Evolutionary conservation across 345 rosid species (phyloP).

Genomic region (Moringa oleifera): DNA sequence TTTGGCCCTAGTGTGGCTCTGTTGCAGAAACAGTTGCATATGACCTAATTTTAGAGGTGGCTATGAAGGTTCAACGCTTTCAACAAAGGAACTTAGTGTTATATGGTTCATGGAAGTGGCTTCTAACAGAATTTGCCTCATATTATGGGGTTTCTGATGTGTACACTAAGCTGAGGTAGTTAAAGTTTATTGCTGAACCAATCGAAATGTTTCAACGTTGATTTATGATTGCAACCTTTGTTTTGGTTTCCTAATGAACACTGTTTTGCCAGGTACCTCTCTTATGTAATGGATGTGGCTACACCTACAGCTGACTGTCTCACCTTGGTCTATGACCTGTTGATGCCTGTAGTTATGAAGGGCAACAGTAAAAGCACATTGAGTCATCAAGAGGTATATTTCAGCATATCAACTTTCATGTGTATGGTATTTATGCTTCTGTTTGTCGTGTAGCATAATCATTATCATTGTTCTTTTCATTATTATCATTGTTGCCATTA

Average conservation of each 20-base stretch:
- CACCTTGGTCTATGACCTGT: conserved; percentile 70
- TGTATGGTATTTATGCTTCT: background rate
- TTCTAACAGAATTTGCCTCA: conserved; percentile 81
- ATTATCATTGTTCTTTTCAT: background rate
- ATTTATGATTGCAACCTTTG: background rate
- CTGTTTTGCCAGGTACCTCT: conserved; percentile 67
- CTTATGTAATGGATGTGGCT: conserved; percentile 96
- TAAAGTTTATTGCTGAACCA: background rate
- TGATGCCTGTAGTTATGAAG: conserved; percentile 84
- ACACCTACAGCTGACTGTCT: conserved; percentile 98
- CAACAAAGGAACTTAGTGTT: conserved; percentile 83
- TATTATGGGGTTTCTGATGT: conserved; percentile 92
- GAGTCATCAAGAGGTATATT: conserved; percentile 96
- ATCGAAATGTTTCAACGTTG: conserved; percentile 5
- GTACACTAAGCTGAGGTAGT: conserved; percentile 85
- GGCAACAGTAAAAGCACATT: conserved; percentile 69
- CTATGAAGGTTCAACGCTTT: conserved; percentile 82
- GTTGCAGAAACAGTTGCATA: conserved; percentile 98
- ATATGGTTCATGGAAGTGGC: conserved; percentile 96
- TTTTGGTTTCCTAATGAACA: conserved; percentile 10
- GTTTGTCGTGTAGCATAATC: background rate
- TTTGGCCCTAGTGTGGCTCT: conserved; percentile 64
- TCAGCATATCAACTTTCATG: background rate
- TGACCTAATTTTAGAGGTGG: conserved; percentile 85
- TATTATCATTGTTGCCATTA: background rate